Evolutionary conservation across 2,329 filamentous ascomycete genomes (phyloP).

Genomic region (Falciphora oryzae): DNA sequence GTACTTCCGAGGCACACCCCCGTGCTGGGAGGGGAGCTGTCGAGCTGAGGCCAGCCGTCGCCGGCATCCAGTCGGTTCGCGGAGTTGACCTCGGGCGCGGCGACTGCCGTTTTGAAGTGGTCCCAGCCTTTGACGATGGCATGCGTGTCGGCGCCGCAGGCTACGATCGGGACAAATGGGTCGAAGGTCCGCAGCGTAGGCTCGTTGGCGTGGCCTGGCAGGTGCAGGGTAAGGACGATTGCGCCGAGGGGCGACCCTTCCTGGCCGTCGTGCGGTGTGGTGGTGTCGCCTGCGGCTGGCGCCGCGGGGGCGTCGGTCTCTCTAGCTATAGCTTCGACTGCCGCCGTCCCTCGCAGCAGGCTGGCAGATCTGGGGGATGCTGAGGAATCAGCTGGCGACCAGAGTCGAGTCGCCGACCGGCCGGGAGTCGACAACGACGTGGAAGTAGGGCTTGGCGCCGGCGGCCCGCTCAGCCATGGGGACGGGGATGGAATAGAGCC

Average conservation of each 20-base stretch:
- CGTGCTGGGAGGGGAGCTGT: not conserved
- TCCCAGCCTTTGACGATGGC: no score
- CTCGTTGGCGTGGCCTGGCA: not conserved
- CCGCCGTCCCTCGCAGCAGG: constrained; percentile 12
- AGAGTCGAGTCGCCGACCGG: constrained; percentile 6
- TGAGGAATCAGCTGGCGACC: constrained; percentile 7
- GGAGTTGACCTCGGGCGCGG: not conserved
- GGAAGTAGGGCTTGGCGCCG: constrained; percentile 1
- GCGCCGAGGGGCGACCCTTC: not conserved
- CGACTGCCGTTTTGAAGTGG: not conserved
- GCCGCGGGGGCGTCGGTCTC: constrained; percentile 13
- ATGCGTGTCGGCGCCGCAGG: not conserved
- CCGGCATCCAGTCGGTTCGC: not conserved
- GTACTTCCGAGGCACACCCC: not conserved
- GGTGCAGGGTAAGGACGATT: not conserved
- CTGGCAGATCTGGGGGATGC: constrained; percentile 4
- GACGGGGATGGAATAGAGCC: constrained; percentile 5
- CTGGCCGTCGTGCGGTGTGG: no score
- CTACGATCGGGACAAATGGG: not conserved
- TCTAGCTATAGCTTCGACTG: constrained; percentile 13
- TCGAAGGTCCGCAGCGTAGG: not conserved
- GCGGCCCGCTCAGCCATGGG: not conserved
- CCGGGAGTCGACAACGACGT: constrained; percentile 11
- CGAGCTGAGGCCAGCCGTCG: not conserved
- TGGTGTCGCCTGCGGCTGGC: no score